phyloP scores from a whole-genome alignment of 2,329 filamentous ascomycete species.

The Ambrosiella cleistominuta region DNA sequence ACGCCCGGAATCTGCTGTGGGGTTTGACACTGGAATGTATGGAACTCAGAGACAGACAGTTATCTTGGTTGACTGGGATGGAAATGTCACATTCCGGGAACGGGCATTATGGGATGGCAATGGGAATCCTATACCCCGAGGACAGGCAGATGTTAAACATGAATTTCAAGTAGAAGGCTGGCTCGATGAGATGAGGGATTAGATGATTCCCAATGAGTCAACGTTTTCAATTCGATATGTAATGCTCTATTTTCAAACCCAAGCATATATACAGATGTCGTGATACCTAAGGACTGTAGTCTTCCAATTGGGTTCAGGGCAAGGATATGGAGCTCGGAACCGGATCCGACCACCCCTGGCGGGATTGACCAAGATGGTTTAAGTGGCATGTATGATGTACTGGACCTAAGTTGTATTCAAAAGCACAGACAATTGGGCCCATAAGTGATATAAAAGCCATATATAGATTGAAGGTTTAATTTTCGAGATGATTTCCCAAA shows the following conservation, averaged over 20 bases:
- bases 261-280: neutral
- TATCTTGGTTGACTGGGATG: slow-evolving; percentile 44
- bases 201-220: neutral
- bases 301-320: neutral
- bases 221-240: neutral
- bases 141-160: slow-evolving; percentile 37
- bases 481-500: too few species aligned
- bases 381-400: neutral
- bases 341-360: neutral
- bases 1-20: slow-evolving; percentile 23
- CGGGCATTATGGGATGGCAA: slow-evolving; percentile 41
- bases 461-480: too few species aligned
- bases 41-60: slow-evolving; percentile 49
- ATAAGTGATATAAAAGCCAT: too few species aligned
- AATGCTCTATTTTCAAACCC: too few species aligned
- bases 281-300: neutral
- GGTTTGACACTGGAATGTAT: slow-evolving; percentile 42
- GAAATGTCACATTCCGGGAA: slow-evolving; percentile 42
- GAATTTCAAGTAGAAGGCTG: slow-evolving; percentile 39
- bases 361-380: neutral
- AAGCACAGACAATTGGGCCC: neutral
- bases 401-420: too few species aligned
- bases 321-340: neutral
- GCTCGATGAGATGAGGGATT: slow-evolving; percentile 19
- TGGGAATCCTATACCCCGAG: slow-evolving; percentile 35